Base-by-base conservation (phyloP, 495 filamentous ascomycete species). In the Thozetella sp. region DNA sequence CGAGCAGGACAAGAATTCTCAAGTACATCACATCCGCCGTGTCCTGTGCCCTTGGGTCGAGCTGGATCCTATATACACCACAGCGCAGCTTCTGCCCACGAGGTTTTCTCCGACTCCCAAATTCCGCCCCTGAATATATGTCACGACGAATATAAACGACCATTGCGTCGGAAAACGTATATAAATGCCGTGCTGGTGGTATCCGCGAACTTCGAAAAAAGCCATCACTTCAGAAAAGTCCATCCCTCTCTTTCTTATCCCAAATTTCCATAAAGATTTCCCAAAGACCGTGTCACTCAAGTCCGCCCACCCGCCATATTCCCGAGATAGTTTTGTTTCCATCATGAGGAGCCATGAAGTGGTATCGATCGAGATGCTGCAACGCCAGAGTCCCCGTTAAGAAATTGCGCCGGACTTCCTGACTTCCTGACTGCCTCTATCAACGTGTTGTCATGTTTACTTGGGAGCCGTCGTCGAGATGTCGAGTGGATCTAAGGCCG, bases 311-410 rank as follows among this genome's bases (percentile, higher is more conserved):
- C 30, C 30, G 30, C 30, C 30, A 37, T 37, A 37, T 37, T 20
- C 43, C 43, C 9, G 30, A 37, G 30, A 37, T n/a, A 37, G 30
- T 37, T 37, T 37, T 37, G 30, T 15, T n/a, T n/a, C n/a, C n/a
- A n/a, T n/a, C n/a, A n/a, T n/a, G n/a, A n/a, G n/a, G n/a, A n/a
- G n/a, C n/a, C n/a, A n/a, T n/a, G n/a, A 20, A n/a, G 43, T 48
- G 43, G 43, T 48, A 48, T 48, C n/a, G 43, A 48, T 19, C 43
- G 20, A 48, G 6, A 48, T 48, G 43, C 43, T 48, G n/a, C n/a
- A 48, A 48, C 43, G 43, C 43, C 43, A 20, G 43, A 19, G 43
- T 37, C 17, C 43, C 43, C 10, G 12, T 19, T 10, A n/a, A n/a
- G 30, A 9, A 37, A 48, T 4, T 48, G 3, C 9, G 43, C 43